A percentile compares a stretch with the other conserved stretches of the same genome.
These are phyloP conservation scores for Eucalyptus erythrocorys DNA, from an alignment of 345 rosid genomes.

Conservation along the genomic window DNA sequence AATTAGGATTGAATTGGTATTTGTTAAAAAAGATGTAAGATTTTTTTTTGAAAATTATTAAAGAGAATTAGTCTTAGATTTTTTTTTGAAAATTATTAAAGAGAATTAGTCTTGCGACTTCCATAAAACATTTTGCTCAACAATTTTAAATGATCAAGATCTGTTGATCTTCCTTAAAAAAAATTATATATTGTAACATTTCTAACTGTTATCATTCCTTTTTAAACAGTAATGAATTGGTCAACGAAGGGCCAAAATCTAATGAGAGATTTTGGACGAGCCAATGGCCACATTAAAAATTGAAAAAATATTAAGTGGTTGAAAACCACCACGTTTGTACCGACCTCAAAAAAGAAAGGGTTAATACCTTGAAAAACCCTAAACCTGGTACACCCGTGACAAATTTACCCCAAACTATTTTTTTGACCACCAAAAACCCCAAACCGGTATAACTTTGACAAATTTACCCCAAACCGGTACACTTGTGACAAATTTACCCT, in stretches of 20 bases:
- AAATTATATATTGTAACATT: not conserved
- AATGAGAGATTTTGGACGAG: not conserved
- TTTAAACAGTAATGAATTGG: not conserved
- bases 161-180: not conserved
- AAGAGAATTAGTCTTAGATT: not conserved
- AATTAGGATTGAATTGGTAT: not conserved
- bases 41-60: not conserved
- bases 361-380: too few relatives aligned
- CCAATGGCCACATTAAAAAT: not conserved
- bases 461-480: too few relatives aligned
- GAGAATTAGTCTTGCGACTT: not conserved
- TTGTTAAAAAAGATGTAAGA: not conserved
- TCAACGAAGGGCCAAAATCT: not conserved
- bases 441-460: too few relatives aligned
- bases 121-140: not conserved
- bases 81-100: not conserved
- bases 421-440: too few relatives aligned
- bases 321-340: not conserved
- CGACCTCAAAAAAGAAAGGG: too few relatives aligned
- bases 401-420: too few relatives aligned
- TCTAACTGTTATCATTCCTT: not conserved
- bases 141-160: not conserved
- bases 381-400: too few relatives aligned
- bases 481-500: too few relatives aligned
- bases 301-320: too few relatives aligned